Base-by-base conservation (phyloP, 1,139 yeast species). In the Diutina pseudorugosa region DNA sequence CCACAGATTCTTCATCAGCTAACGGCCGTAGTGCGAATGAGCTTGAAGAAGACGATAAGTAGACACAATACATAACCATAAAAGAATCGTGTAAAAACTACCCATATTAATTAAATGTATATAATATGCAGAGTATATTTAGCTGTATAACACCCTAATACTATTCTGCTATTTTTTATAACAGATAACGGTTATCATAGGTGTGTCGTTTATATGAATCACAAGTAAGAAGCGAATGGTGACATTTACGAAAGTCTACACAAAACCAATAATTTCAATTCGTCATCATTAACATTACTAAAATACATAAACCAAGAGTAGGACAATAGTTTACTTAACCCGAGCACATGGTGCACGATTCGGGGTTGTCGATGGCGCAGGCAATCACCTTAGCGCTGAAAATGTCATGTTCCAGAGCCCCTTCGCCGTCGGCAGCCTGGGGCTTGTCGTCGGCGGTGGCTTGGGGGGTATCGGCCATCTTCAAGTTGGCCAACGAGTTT, bases 291-390 rank as follows among this genome's bases (percentile, higher is more conserved):
- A 45, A 45, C 49, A 45, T 45, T 45, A 45, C 27, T 18, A 23
- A 14, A 44, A 33, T 45, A 45, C 27, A 25, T 45, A 45, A 33
- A 45, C 27, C 18, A 27, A 16, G 1, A 3, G 47, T n/a, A n/a
- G 30, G 11, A 8, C 4, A 16, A 14, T n/a, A 5, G 16, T 16
- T 33, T n/a, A n/a, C n/a, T n/a, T 75, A 93, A 75, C 98, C 98
- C 57, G 98, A 91, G 76, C 98, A 93, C 98, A 93, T 93, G 66
- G 93, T 93, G 73, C 98, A 93, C 51, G 98, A 82, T 71, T 88
- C 98, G 55, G 97, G 97, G 73, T 93, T 93, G 68, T 86, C 83
- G 68, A 93, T 90, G 53, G 98, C 95, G 76, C 98, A 93, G 47
- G 97, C 96, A 71, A 93, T 81, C 47, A 85, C 98, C 72, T 90